Evolutionary conservation across 371 early-diverging fungal genomes (phyloP).

Genomic region (Rhizomucor pusillus): DNA sequence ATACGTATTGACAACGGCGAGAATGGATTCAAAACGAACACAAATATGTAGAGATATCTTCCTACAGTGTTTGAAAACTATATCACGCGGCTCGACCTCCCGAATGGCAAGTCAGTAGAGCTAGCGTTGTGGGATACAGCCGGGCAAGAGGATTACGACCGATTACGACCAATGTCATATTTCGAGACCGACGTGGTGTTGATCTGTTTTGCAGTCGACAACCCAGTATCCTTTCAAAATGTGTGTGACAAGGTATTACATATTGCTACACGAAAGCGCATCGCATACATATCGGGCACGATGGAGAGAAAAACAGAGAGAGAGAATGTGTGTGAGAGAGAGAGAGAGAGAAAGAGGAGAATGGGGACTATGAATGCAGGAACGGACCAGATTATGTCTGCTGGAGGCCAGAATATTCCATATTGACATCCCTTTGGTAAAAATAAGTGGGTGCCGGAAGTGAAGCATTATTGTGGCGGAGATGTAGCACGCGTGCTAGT

Average conservation of each 20-base stretch:
- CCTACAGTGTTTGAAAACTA: slow-evolving; percentile 92
- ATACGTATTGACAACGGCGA: too few species aligned
- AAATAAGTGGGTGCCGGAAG: slow-evolving; percentile 61
- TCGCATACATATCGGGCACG: too few species aligned
- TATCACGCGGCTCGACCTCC: slow-evolving; percentile 74
- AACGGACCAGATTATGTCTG: too few species aligned
- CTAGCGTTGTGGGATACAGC: slow-evolving; percentile 94
- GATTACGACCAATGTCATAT: slow-evolving; percentile 81
- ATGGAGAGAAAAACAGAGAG: neutral
- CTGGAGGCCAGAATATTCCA: too few species aligned
- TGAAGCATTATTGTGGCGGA: slow-evolving; percentile 58
- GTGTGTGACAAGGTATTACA: slow-evolving; percentile 69
- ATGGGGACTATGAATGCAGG: neutral
- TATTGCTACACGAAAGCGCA: too few species aligned
- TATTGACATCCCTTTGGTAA: too few species aligned
- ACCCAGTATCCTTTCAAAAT: slow-evolving; percentile 76
- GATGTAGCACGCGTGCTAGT: slow-evolving; percentile 63
- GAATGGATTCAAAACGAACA: neutral
- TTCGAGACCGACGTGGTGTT: slow-evolving; percentile 88
- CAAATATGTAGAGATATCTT: slow-evolving; percentile 30
- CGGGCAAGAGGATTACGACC: slow-evolving; percentile 87
- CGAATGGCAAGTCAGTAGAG: slow-evolving; percentile 69
- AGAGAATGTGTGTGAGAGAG: neutral
- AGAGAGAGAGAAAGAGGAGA: neutral
- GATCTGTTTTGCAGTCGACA: slow-evolving; percentile 82